Evolutionary conservation across 257 asterid species (phyloP), one percentile per base, ranked within the genome.

Genomic region (Capsicum chinense): DNA sequence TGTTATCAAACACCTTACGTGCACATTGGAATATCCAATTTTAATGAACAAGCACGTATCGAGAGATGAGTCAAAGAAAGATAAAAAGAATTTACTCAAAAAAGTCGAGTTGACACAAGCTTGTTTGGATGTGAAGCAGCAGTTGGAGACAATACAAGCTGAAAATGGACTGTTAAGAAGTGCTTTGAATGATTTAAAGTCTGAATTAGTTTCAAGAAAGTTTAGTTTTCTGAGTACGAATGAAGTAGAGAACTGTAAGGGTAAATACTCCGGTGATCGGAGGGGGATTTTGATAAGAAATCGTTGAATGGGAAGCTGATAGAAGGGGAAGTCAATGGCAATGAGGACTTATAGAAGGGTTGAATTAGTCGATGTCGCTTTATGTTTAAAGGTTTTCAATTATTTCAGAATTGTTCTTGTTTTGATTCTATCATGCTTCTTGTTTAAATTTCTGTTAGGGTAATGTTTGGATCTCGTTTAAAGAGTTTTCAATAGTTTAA

Each of bases 41-140:
- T 21, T 21, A 21, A 21, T 21, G 21, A 21, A 21, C 21, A 21
- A 93, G 79, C 97, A 95, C 85, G 91, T 91, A 88, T 78, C 87
- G 0, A 89, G 84, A 79, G 84, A 84, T 8, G 84, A 54, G 4
- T 76, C 85, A 78, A 90, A 88, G 81, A 81, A 57, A 56, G 85
- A 0, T 0, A 21, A 64, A 0, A 90, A 73, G 35, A 76, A 54
- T 62, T 15, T 37, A 7, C 56, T 80, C 13, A 73, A 73, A 80
- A 87, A 86, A 37, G 91, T 83, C 48, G 89, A 91, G 63, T 84
- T 93, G 86, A 89, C 92, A 0, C 93, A 85, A 85, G 93, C 86
- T 54, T 95, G 97, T 89, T 88, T 93, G 94, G 94, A 92, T 52
- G 21, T 21, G 21, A 21, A 21, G 21, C 21, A 21, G 21, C 21